phyloP scores from a whole-genome alignment of 2,329 filamentous ascomycete genomes.

The Neoscytalidium dimidiatum region DNA sequence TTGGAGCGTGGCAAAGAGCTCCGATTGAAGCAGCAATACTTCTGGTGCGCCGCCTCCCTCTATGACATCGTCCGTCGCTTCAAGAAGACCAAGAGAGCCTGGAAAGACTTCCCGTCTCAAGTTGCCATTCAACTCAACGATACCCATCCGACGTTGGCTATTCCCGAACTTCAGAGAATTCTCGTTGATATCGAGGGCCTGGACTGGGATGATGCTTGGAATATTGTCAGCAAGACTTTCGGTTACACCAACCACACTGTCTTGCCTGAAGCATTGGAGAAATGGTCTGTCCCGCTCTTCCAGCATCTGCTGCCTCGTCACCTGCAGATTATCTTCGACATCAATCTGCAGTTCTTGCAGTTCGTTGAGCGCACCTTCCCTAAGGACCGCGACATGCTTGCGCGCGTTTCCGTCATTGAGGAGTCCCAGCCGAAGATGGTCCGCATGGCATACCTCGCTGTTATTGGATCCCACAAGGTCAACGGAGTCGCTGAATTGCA shows the following conservation, averaged over 20 bases:
- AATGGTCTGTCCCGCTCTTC: constrained; percentile 92
- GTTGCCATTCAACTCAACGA: constrained; percentile 98
- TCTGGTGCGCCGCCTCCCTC: constrained; percentile 97
- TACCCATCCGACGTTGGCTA: constrained; percentile 92
- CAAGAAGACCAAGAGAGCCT: constrained; percentile 92
- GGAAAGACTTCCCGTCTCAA: constrained; percentile 91
- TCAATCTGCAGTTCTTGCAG: constrained; percentile 94
- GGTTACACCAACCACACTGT: constrained; percentile 99
- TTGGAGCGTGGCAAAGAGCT: constrained; percentile 95
- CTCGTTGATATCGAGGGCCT: constrained; percentile 86
- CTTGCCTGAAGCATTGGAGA: constrained; percentile 93
- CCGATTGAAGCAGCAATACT: constrained; percentile 98
- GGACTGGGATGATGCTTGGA: constrained; percentile 92
- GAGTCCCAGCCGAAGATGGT: constrained; percentile 97
- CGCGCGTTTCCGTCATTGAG: constrained; percentile 93
- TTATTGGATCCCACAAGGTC: constrained; percentile 98
- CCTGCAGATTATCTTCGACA: constrained; percentile 96
- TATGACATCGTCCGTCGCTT: constrained; percentile 96
- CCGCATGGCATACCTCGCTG: constrained; percentile 91
- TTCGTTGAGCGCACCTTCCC: constrained; percentile 88
- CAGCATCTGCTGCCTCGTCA: constrained; percentile 93
- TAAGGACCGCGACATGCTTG: constrained; percentile 81
- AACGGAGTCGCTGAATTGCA: constrained; percentile 97
- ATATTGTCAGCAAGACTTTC: constrained; percentile 67
- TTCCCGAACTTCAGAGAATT: constrained; percentile 94